A percentile compares a stretch with the other conserved stretches of the same genome.
These are phyloP conservation scores for Ceratocystis eucalypticola DNA, from an alignment of 2,329 filamentous ascomycete genomes.

Conservation along the genomic window DNA sequence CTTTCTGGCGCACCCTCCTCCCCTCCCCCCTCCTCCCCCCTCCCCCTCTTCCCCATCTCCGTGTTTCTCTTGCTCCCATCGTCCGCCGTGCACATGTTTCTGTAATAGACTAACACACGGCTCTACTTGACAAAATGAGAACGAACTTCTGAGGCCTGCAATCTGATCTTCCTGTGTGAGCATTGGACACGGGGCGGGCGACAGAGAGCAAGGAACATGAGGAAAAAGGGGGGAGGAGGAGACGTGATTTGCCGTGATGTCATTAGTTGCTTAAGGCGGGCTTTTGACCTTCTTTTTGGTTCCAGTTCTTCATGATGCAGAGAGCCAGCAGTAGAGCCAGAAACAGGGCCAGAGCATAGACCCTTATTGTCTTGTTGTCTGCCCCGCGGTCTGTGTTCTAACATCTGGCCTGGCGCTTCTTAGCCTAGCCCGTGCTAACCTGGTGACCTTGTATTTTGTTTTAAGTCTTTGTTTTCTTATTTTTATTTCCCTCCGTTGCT, in stretches of 20 bases:
- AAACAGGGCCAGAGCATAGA: no score
- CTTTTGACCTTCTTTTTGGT: not conserved
- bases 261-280: not conserved
- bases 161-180: not conserved
- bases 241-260: not conserved
- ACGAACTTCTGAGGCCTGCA: not conserved
- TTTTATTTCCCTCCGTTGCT: conserved; percentile 5
- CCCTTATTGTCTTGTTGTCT: not conserved
- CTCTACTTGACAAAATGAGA: no score
- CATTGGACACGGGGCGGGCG: no score
- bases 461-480: not conserved
- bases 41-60: not conserved
- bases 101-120: no score
- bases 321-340: not conserved
- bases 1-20: not conserved
- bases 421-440: no score
- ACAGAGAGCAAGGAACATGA: no score
- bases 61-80: not conserved
- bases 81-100: not conserved
- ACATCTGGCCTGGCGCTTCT: no score
- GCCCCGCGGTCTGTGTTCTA: not conserved
- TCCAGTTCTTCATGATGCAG: no score
- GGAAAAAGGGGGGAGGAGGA: no score
- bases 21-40: not conserved
- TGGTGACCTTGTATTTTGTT: not conserved